These are phyloP conservation scores for Cicer cuneatum DNA, from an alignment of 306 rosid genomes.

Conservation along the genomic window DNA sequence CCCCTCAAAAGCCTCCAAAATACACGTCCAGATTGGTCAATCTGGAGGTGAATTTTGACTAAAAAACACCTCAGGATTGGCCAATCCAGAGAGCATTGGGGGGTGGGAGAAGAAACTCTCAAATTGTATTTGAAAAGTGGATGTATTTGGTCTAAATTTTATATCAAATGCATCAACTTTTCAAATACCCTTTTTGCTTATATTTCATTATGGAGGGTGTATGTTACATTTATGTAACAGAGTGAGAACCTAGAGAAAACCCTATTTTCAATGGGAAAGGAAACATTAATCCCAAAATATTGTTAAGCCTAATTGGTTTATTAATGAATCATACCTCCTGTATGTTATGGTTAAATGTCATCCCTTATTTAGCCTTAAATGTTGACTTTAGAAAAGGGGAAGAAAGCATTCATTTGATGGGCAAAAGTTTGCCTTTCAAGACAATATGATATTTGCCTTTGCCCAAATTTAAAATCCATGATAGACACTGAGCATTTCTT, in stretches of 20 bases:
- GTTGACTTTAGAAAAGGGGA: background rate
- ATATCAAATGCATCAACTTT: no score
- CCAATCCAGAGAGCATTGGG: no score
- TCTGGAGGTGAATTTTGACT: no score
- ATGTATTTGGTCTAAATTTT: no score
- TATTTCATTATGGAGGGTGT: no score
- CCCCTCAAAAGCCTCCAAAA: no score
- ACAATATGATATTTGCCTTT: conserved; percentile 23
- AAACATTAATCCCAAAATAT: conserved; percentile 12
- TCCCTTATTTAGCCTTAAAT: conserved; percentile 21
- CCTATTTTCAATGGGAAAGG: background rate
- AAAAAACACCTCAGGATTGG: no score
- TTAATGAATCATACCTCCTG: conserved; percentile 12
- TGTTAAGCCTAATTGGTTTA: conserved; percentile 1
- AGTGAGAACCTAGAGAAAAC: conserved; percentile 16
- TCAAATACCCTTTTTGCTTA: no score
- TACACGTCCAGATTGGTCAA: no score
- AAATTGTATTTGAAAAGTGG: no score
- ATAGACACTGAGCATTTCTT: conserved; percentile 26
- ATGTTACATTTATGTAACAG: conserved; percentile 3
- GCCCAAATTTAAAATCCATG: background rate
- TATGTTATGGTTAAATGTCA: conserved; percentile 18
- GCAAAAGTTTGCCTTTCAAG: conserved; percentile 12
- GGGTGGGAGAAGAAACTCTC: no score
- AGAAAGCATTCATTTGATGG: conserved; percentile 8